phyloP scores from a whole-genome alignment of 345 rosid genomes.

The Syzygium oleosum region DNA sequence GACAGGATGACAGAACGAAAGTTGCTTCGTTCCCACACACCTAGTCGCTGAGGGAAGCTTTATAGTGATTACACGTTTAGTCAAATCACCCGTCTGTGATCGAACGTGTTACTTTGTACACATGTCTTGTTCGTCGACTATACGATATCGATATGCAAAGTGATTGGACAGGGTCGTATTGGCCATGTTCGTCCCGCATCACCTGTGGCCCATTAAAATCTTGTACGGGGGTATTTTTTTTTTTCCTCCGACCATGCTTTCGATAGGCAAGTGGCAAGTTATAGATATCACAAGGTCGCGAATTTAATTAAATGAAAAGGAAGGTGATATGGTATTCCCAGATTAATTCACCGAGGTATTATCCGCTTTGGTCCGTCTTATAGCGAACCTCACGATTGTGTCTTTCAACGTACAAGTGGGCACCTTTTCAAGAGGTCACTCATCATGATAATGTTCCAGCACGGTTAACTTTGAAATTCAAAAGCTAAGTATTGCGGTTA shows the following conservation, averaged over 20 bases:
- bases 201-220: neutral
- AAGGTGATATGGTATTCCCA: too few species aligned
- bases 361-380: too few species aligned
- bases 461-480: too few species aligned
- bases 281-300: neutral
- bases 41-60: neutral
- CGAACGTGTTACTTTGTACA: neutral
- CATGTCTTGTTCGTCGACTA: neutral
- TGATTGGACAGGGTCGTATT: neutral
- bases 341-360: too few species aligned
- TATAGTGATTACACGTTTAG: neutral
- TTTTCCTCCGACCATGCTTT: neutral
- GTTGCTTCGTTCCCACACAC: neutral
- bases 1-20: neutral
- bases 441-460: too few species aligned
- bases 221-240: neutral
- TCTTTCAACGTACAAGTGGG: too few species aligned
- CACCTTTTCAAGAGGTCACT: too few species aligned
- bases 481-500: too few species aligned
- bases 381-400: too few species aligned
- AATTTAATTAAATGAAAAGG: neutral
- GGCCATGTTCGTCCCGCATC: neutral
- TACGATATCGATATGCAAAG: neutral
- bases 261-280: neutral
- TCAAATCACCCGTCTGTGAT: neutral